A percentile compares a stretch with the other conserved stretches of the same genome.
phyloP scores from a whole-genome alignment of 441 rosid genomes.

The Raphanus hybrid region DNA sequence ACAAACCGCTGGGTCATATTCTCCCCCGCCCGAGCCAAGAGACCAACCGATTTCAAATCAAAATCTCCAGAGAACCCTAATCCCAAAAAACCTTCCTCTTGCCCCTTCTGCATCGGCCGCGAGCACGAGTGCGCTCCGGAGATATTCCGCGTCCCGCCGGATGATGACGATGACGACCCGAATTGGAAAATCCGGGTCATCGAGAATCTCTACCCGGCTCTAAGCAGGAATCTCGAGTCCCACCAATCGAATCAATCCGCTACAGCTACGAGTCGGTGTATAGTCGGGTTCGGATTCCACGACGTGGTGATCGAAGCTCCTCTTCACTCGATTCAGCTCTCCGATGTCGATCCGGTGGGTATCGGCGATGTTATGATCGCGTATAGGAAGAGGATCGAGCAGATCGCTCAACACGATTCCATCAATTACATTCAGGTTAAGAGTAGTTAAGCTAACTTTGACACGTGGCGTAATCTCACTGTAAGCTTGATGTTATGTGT shows the following conservation, averaged over 20 bases:
- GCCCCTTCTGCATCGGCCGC: constrained; percentile 86
- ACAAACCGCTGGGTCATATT: constrained; percentile 78
- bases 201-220: constrained; percentile 82
- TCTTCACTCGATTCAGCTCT: constrained; percentile 63
- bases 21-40: constrained; percentile 81
- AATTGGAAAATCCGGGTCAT: constrained; percentile 79
- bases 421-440: constrained; percentile 75
- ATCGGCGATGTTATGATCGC: constrained; percentile 69
- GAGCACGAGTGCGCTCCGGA: constrained; percentile 86
- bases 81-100: constrained; percentile 45
- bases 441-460: not conserved
- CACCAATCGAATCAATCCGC: constrained; percentile 28
- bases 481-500: not conserved
- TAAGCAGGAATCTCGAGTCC: constrained; percentile 56
- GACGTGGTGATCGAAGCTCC: constrained; percentile 88
- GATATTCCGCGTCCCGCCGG: constrained; percentile 71
- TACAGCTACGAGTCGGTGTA: constrained; percentile 26
- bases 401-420: constrained; percentile 51
- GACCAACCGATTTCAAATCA: constrained; percentile 84
- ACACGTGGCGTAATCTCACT: not conserved
- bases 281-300: constrained; percentile 74
- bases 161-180: constrained; percentile 45
- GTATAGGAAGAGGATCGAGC: constrained; percentile 71
- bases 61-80: constrained; percentile 53
- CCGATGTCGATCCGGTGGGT: constrained; percentile 56